Evolutionary conservation across 805 yeast genomes (phyloP).

Genomic region (Candida krabiensis): DNA sequence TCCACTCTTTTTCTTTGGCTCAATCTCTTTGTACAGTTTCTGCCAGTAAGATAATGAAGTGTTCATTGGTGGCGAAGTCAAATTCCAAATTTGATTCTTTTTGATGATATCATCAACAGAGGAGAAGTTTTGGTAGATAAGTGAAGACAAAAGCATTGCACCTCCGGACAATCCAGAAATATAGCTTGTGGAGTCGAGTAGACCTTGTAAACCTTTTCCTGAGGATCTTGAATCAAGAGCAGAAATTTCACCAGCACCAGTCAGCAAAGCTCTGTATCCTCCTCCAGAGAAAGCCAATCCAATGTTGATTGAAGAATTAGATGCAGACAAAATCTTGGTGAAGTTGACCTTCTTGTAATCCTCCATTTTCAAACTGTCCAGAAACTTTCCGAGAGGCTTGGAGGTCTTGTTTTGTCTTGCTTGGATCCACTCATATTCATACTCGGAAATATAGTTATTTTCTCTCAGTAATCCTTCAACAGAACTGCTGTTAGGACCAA

Average conservation of each 20-base stretch:
- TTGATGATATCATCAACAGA: conserved; percentile 55
- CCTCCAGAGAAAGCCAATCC: conserved; percentile 77
- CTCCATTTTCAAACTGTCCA: conserved; percentile 42
- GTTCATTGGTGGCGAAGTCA: conserved; percentile 56
- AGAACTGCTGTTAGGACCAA: conserved; percentile 11
- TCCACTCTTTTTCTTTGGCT: conserved; percentile 54
- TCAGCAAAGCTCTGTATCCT: conserved; percentile 81
- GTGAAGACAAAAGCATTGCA: conserved; percentile 68
- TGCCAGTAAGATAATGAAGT: conserved; percentile 51
- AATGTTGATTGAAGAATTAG: conserved; percentile 41
- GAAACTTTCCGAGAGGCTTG: conserved; percentile 43
- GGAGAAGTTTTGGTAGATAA: conserved; percentile 68
- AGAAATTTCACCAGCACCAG: conserved; percentile 79
- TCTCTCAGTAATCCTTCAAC: conserved; percentile 34
- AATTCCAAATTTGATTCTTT: conserved; percentile 58
- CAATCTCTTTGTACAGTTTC: conserved; percentile 48
- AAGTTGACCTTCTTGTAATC: conserved; percentile 48
- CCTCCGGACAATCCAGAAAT: conserved; percentile 80
- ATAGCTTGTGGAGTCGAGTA: conserved; percentile 70
- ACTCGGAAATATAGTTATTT: conserved; percentile 44
- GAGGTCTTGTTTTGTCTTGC: conserved; percentile 44
- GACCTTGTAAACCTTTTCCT: conserved; percentile 43
- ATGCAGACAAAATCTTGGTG: conserved; percentile 29
- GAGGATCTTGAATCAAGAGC: conserved; percentile 76
- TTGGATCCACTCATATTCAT: conserved; percentile 55